Evolutionary conservation across 129 eudicot genomes (phyloP), one percentile per base, ranked within the genome.

Genomic region (Tanacetum coccineum): DNA sequence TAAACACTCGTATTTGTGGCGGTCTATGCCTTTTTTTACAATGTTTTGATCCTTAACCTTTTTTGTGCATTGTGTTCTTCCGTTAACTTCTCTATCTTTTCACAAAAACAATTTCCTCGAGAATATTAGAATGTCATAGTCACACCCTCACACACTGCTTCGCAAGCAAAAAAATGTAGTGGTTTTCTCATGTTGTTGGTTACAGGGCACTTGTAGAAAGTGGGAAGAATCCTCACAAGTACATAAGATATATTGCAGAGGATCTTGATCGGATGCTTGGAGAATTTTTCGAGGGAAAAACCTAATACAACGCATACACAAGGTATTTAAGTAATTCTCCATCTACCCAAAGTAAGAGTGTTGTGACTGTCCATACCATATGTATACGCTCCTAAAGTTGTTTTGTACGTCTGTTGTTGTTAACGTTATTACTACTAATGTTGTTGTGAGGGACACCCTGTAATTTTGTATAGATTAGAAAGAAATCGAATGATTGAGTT

Each of bases 251-350:
- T 78, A 70, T 79, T 0, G 85, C 96, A 9, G 98, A 92, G 73
- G 98, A 92, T 78, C 95, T 92, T 60, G 98, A 92, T 71, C 83
- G 85, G 59, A 92, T 92, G 98, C 95, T 92, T 25, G 91, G 96
- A 17, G 96, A 92, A 76, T 92, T 92, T 69, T 92, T 92, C n/a
- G 98, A 92, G 77, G 96, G 98, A 3, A 92, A 80, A 76, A 92
- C 95, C 52, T 75, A 25, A 78, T 83, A 42, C 81, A 79, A 56
- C 73, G 81, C 45, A 74, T 76, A 63, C 73, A 45, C 44, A 56
- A 65, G 66, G 66, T 19, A 64, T 17, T 13, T 73, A 55, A 44
- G 78, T 47, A 42, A 17, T 44, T 64, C 18, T 13, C 22, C 22
- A 54, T 64, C 13, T 42, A 53, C 70, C 57, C 45, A 64, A 0